Base-by-base conservation (phyloP, 345 rosid species). In the Viola odorata region DNA sequence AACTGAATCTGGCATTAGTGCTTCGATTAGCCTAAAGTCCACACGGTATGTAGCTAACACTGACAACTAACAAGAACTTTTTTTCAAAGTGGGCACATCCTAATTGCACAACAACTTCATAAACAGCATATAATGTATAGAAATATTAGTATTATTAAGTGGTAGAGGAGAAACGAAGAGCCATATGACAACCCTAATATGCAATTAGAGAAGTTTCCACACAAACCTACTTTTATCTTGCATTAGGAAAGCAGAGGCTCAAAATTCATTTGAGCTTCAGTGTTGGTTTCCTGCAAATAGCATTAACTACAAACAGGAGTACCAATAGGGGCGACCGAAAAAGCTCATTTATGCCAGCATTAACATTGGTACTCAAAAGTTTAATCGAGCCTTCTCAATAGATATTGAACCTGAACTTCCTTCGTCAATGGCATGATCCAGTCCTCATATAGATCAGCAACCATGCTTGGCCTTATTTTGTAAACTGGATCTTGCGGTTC, bases 381-480 rank as follows among this genome's bases (percentile, higher is more conserved):
- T 70, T 62, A 85, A 60, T 85, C 87, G 73, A 80, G 62, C 75
- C 89, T 75, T 65, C 87, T 78, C 66, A 82, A 68, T 63, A 85
- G 65, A 78, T 80, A 88, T 73, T 74, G 82, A 37, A 85, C 79
- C 73, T 75, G 90, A 60, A 85, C 86, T 77, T 79, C 82, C 66
- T 88, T 85, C 4, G 91, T 84, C 15, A 85, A 70, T 5, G 92
- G 86, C 86, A 85, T 78, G 67, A 88, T 85, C 82, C 88, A 77
- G 16, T 77, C 72, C 13, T 84, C 77, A n/a, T 76, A 82, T 51
- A 81, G 74, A 52, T 76, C 60, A 2, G 86, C 91, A 16, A 85
- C 81, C 55, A 88, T 64, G 61, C 77, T 71, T 45, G 85, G 89
- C 6, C 62, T 54, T 50, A 85, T 85, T 66, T 80, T 84, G 84